Evolutionary conservation across 495 filamentous ascomycete species (phyloP), one percentile per base, ranked within the genome.

Genomic region (Hypomontagnella monticulosa): DNA sequence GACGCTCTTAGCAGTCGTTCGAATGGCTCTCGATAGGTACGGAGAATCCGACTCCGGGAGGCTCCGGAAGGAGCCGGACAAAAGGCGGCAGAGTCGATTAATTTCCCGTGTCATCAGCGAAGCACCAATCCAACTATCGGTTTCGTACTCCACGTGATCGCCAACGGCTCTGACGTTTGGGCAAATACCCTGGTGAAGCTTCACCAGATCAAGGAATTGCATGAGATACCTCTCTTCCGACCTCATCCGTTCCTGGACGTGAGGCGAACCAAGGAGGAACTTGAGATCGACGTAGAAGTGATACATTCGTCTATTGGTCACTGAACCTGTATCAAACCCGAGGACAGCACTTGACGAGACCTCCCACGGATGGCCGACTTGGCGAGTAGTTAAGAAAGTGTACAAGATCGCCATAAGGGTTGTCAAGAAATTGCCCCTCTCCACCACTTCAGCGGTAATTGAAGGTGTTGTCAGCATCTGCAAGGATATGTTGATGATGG

Each of bases 71-170:
- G 96, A 86, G 64, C 94, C 92, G 0, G 93, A 85, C 71, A 97
- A 90, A 67, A 93, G 91, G 53, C 93, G 85, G 69, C 93, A 96
- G 9, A 98, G 84, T 52, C 88, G 88, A 71, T 97, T 98, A 74
- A 99, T 91, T 74, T 99, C 94, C 47, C 93, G 85, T 50, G 94
- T 97, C 48, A 98, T 90, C 38, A 99, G 85, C 6, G 92, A 94
- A 0, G 96, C 95, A 66, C 89, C 95, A 46, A 99, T 97, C 95
- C 95, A 99, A 27, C 92, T 90, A 71, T 99, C 95, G 4, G 93
- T 95, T 75, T 99, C 95, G 70, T 97, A 99, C 71, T 98, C 96
- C 5, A 99, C 90, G 71, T 99, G 95, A 63, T 99, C 95, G 16
- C 91, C 92, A 30, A 97, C 88, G 1, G 93, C 94, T 57, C 95